phyloP scores from a whole-genome alignment of 331 rosid species.

The Spiraea crenata region DNA sequence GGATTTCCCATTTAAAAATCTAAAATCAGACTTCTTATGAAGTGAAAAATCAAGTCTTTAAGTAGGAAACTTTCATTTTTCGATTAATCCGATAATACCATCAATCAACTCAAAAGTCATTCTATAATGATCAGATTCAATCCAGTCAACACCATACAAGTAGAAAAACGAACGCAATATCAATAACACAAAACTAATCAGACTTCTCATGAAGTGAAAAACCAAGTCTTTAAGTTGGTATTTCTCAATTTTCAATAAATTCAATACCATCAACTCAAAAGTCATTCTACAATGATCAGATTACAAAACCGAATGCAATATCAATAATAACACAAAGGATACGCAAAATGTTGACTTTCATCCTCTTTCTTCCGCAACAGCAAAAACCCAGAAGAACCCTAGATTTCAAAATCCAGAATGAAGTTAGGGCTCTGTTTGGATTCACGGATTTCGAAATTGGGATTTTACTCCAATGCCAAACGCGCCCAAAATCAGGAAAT shows the following conservation, averaged over 20 bases:
- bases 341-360: constrained; percentile 66
- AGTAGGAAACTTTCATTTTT: too few relatives aligned
- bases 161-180: not conserved
- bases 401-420: too few relatives aligned
- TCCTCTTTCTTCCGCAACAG: constrained; percentile 23
- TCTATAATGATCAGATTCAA: not conserved
- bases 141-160: not conserved
- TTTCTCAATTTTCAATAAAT: too few relatives aligned
- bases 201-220: not conserved
- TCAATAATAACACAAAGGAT: constrained; percentile 34
- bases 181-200: not conserved
- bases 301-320: not conserved
- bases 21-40: too few relatives aligned
- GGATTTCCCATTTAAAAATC: too few relatives aligned
- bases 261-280: not conserved
- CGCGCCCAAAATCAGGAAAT: too few relatives aligned
- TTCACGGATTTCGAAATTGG: too few relatives aligned
- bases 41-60: too few relatives aligned
- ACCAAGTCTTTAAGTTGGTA: too few relatives aligned
- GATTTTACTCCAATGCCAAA: too few relatives aligned
- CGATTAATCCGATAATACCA: not conserved
- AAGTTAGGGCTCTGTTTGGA: too few relatives aligned
- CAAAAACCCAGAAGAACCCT: not conserved
- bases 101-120: not conserved
- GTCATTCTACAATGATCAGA: not conserved